phyloP scores from a whole-genome alignment of 2,329 filamentous ascomycete species.

The Microcyclospora pomicola region DNA sequence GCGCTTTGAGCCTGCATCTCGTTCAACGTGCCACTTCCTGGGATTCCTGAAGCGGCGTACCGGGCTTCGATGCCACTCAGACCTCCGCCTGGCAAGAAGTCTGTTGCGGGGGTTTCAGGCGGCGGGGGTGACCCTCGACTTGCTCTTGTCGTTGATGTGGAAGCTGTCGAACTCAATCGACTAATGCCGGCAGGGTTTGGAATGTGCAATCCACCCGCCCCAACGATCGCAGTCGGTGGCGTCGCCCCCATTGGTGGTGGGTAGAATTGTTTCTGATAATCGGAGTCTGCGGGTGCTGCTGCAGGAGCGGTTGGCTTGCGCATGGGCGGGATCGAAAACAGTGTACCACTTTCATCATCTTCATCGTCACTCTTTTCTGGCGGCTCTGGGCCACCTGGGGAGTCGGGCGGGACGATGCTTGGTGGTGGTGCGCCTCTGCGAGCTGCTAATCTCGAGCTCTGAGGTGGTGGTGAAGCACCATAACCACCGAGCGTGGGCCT shows the following conservation, averaged over 20 bases:
- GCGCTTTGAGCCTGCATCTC: conserved; percentile 62
- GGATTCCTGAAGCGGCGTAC: conserved; percentile 83
- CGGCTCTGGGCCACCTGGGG: conserved; percentile 56
- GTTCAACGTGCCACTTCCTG: conserved; percentile 68
- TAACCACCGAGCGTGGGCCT: conserved; percentile 34
- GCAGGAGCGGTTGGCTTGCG: conserved; percentile 9
- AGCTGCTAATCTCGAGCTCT: conserved; percentile 51
- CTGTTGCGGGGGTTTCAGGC: conserved; percentile 69
- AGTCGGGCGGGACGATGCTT: conserved; percentile 62
- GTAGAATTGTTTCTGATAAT: conserved; percentile 44
- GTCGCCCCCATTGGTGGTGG: conserved; percentile 34
- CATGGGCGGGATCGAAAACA: conserved; percentile 5
- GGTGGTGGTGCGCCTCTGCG: conserved; percentile 69
- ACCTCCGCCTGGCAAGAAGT: conserved; percentile 20
- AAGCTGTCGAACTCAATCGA: conserved; percentile 66
- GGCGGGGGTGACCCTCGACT: conserved; percentile 87
- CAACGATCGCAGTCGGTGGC: conserved; percentile 6
- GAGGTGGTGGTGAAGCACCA: conserved; percentile 22
- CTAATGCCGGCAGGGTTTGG: conserved; percentile 43
- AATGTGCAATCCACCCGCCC: conserved; percentile 31
- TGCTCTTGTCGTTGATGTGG: conserved; percentile 82
- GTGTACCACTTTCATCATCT: conserved; percentile 7
- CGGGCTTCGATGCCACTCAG: conserved; percentile 72
- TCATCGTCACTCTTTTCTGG: conserved; percentile 54
- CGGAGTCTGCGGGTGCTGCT: conserved; percentile 8